These are phyloP conservation scores for Fomitopsis schrenkii DNA, from an alignment of 1,284 basidiomycete genomes.

Conservation along the genomic window DNA sequence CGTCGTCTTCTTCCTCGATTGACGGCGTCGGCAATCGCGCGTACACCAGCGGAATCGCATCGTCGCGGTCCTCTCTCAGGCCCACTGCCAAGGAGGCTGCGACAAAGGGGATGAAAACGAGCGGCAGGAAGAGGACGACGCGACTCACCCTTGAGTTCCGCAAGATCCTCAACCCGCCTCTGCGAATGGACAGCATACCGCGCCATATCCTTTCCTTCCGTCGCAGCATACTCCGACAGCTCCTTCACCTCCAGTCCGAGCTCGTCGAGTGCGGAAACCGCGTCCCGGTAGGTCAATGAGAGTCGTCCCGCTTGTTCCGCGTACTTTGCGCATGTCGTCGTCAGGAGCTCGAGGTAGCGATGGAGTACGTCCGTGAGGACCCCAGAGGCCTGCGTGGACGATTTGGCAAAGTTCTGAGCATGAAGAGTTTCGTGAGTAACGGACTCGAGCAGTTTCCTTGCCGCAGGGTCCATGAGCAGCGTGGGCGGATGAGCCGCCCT, in stretches of 20 bases:
- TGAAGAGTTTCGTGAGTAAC: conserved; percentile 66
- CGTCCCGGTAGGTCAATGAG: conserved; percentile 51
- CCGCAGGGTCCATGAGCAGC: conserved; percentile 24
- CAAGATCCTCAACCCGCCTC: conserved; percentile 63
- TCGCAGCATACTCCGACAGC: conserved; percentile 53
- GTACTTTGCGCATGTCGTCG: conserved; percentile 62
- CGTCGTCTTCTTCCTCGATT: conserved; percentile 32
- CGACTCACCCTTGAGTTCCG: conserved; percentile 64
- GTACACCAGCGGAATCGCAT: conserved; percentile 53
- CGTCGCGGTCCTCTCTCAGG: conserved; percentile 47
- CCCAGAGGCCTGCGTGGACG: conserved; percentile 63
- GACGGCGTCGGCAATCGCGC: conserved; percentile 33
- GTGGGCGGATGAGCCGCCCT: not conserved
- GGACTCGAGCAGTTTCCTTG: conserved; percentile 54
- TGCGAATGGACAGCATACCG: conserved; percentile 59
- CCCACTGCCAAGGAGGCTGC: conserved; percentile 61
- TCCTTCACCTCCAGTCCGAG: conserved; percentile 69
- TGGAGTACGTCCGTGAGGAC: conserved; percentile 69
- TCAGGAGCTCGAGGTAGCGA: conserved; percentile 61
- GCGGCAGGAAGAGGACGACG: conserved; percentile 8
- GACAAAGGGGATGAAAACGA: conserved; percentile 19
- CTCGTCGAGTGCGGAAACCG: conserved; percentile 63
- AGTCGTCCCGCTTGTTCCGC: conserved; percentile 67
- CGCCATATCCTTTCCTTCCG: conserved; percentile 62
- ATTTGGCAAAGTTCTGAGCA: conserved; percentile 67